These are phyloP conservation scores for Boletus barrowsii DNA, from an alignment of 768 basidiomycete species.

Conservation along the genomic window DNA sequence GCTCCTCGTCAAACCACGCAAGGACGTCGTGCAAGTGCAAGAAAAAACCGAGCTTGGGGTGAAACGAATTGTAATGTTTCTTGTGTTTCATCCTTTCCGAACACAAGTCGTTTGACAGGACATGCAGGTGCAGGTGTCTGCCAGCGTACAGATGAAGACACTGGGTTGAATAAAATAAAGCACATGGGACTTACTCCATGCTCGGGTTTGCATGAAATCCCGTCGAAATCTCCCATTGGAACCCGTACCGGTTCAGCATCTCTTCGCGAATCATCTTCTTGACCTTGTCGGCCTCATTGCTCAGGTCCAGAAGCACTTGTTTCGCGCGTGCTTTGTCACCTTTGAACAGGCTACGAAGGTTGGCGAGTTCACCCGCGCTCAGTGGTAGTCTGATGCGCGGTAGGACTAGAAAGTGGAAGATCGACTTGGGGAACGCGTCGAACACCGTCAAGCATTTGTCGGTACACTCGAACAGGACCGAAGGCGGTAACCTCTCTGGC, in stretches of 20 bases:
- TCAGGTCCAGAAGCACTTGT: conserved; percentile 49
- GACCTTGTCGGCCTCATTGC: conserved; percentile 53
- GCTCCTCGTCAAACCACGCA: conserved; percentile 71
- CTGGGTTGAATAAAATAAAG: background rate
- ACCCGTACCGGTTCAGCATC: conserved; percentile 73
- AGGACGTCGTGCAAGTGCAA: conserved; percentile 74
- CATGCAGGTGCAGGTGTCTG: conserved; percentile 83
- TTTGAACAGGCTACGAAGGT: conserved; percentile 54
- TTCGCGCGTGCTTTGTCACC: conserved; percentile 54
- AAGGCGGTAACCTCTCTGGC: conserved; percentile 53
- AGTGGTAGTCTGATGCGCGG: conserved; percentile 47
- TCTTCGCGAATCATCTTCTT: conserved; percentile 69
- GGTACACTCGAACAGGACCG: conserved; percentile 57
- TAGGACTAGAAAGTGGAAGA: conserved; percentile 86
- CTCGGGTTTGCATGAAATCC: conserved; percentile 88
- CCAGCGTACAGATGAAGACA: background rate
- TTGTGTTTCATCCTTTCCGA: conserved; percentile 76
- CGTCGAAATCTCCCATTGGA: conserved; percentile 71
- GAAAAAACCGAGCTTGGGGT: conserved; percentile 82
- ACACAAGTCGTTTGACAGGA: conserved; percentile 75
- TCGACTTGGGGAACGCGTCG: conserved; percentile 78
- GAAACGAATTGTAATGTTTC: conserved; percentile 91
- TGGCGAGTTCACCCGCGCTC: conserved; percentile 42
- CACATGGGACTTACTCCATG: conserved; percentile 62
- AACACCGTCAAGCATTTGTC: conserved; percentile 60